Evolutionary conservation across 352 stramenopile species (phyloP).

Genomic region (Discostella stelligera): DNA sequence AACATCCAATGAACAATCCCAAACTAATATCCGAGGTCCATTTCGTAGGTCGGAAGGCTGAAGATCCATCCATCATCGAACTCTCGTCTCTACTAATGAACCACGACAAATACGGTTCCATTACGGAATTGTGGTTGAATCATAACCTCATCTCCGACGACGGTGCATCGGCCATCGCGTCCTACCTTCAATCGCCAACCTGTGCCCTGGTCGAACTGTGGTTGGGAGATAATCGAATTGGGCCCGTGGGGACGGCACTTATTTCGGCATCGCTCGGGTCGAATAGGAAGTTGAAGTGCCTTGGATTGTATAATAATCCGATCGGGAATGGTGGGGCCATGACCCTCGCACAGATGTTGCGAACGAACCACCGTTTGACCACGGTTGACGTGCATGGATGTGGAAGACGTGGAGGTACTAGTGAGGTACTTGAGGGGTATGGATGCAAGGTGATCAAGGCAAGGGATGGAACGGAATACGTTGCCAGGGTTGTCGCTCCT

Average conservation of each 20-base stretch:
- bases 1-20: constrained; percentile 32
- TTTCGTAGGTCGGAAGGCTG: constrained; percentile 39
- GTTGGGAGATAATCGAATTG: constrained; percentile 45
- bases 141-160: constrained; percentile 49
- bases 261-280: constrained; percentile 36
- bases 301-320: constrained; percentile 43
- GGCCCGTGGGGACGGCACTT: constrained; percentile 25
- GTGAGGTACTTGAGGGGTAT: constrained; percentile 28
- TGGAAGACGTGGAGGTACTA: not conserved
- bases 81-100: constrained; percentile 26
- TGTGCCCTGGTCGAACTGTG: constrained; percentile 43
- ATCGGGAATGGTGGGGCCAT: constrained; percentile 42
- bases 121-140: constrained; percentile 46
- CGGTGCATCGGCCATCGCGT: constrained; percentile 32
- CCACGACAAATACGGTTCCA: constrained; percentile 36
- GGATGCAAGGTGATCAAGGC: constrained; percentile 37
- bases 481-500: constrained; percentile 21
- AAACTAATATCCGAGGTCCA: constrained; percentile 41
- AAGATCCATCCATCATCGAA: constrained; percentile 24
- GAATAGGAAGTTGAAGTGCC: constrained; percentile 38
- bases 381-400: constrained; percentile 51
- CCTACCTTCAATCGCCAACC: constrained; percentile 29
- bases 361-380: constrained; percentile 40
- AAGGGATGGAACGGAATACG: constrained; percentile 45
- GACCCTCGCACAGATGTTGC: constrained; percentile 42